phyloP scores from a whole-genome alignment of 2,329 filamentous ascomycete genomes.

The Thielaviopsis cerberus region DNA sequence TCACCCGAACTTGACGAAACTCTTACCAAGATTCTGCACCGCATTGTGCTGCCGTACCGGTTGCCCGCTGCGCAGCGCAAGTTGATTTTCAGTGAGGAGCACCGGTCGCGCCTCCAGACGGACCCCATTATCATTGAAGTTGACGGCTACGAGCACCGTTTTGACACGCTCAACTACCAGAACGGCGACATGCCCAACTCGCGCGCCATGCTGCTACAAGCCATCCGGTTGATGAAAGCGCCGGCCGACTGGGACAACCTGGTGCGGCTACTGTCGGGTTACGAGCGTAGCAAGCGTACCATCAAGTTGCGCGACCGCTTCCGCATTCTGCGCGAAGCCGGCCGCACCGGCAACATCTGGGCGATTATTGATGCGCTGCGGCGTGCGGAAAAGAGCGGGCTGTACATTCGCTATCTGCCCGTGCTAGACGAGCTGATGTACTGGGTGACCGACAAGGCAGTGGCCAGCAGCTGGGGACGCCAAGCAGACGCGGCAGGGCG shows the following conservation, averaged over 20 bases:
- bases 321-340: conserved; percentile 25
- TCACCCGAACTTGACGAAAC: conserved; percentile 33
- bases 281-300: conserved; percentile 24
- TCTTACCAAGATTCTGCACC: conserved; percentile 34
- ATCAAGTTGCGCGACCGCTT: conserved; percentile 20
- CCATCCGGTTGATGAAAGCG: conserved; percentile 28
- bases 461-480: conserved; percentile 20
- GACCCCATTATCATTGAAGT: conserved; percentile 41
- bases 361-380: conserved; percentile 32
- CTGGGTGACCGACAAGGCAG: conserved; percentile 25
- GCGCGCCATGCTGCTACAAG: conserved; percentile 20
- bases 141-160: conserved; percentile 35
- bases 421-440: conserved; percentile 20
- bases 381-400: conserved; percentile 26
- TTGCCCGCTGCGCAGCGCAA: conserved; percentile 34
- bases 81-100: conserved; percentile 30
- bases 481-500: conserved; percentile 23
- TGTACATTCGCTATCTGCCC: conserved; percentile 22
- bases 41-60: conserved; percentile 43
- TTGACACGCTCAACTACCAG: conserved; percentile 27
- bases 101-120: conserved; percentile 29
- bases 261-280: conserved; percentile 31
- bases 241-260: conserved; percentile 34
- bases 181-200: conserved; percentile 25
- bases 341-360: conserved; percentile 23